Percentiles rank a stretch among this genome's conserved stretches.
These are phyloP conservation scores for Xanthoparmelia taractica DNA, from an alignment of 495 filamentous ascomycete species.

Conservation along the genomic window DNA sequence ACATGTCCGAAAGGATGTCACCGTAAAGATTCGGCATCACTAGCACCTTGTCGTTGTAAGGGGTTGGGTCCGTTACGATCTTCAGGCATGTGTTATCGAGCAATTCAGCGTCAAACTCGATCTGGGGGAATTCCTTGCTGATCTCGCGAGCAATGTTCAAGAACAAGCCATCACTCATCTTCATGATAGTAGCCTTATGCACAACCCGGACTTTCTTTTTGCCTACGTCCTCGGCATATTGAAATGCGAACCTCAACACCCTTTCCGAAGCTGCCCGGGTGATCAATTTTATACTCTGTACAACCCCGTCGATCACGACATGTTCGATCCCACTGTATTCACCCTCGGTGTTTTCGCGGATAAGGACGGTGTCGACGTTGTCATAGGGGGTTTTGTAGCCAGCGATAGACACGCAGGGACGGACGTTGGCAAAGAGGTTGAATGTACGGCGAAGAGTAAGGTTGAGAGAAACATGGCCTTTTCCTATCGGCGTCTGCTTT, in stretches of 20 bases:
- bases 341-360: slow-evolving; percentile 99
- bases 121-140: slow-evolving; percentile 85
- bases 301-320: slow-evolving; percentile 93
- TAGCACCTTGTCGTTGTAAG: slow-evolving; percentile 98
- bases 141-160: slow-evolving; percentile 73
- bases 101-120: slow-evolving; percentile 93
- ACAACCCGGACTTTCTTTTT: slow-evolving; percentile 93
- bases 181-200: slow-evolving; percentile 99
- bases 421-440: slow-evolving; percentile 98
- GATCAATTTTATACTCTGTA: slow-evolving; percentile 99
- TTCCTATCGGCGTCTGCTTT: slow-evolving; percentile 83
- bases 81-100: slow-evolving; percentile 98
- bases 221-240: slow-evolving; percentile 85
- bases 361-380: slow-evolving; percentile 91
- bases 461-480: slow-evolving; percentile 98
- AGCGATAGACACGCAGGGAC: slow-evolving; percentile 90
- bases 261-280: slow-evolving; percentile 88
- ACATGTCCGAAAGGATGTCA: slow-evolving; percentile 99
- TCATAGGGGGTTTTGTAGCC: slow-evolving; percentile 99
- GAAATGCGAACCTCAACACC: slow-evolving; percentile 93
- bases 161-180: slow-evolving; percentile 99
- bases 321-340: slow-evolving; percentile 99
- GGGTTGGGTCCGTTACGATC: slow-evolving; percentile 86
- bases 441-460: slow-evolving; percentile 96
- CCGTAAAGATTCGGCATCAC: slow-evolving; percentile 99